Evolutionary conservation across 306 rosid genomes (phyloP), one percentile per base, ranked within the genome.

Genomic region (Spatholobus suberectus): DNA sequence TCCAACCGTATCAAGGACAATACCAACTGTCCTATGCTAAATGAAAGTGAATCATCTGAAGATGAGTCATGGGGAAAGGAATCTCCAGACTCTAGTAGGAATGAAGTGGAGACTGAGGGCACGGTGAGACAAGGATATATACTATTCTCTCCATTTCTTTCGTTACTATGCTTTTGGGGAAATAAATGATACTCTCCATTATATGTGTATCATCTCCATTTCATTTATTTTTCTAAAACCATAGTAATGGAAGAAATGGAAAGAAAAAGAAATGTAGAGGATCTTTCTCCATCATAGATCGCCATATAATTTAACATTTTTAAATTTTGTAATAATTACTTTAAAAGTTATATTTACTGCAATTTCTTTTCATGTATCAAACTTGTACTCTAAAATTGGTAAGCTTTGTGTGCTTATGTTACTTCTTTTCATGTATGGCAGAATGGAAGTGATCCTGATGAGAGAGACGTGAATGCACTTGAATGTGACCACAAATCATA

Each of bases 401-500:
- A 37, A 78, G 18, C 5, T 17, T 5, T 38, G 5, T 5, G 2
- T 76, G 63, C 63, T 77, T 38, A n/a, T 70, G 75, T 57, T 74
- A 18, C 49, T 52, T 52, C 6, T 38, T 75, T 54, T 41, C 52
- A 49, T 86, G 82, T 77, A 58, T 70, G 32, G 44, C 93, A 95
- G 96, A 89, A 89, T 61, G 94, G 78, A 66, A 86, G 91, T 32
- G 93, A 89, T 59, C 67, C 57, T 61, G 96, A 92, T 27, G 89
- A 66, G 10, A 91, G 84, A 27, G 90, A 78, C 46, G 63, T 20
- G 38, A 73, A 76, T 83, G 68, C 44, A 4, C 40, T 69, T 46
- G 82, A 47, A 57, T 80, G 84, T 68, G 93, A 84, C 43, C 38
- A 35, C 14, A 92, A 88, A 87, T 63, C 91, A 73, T 43, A n/a